Conservation (phyloP, 2,329 filamentous ascomycete species). For the Blumeria hordei region DNA sequence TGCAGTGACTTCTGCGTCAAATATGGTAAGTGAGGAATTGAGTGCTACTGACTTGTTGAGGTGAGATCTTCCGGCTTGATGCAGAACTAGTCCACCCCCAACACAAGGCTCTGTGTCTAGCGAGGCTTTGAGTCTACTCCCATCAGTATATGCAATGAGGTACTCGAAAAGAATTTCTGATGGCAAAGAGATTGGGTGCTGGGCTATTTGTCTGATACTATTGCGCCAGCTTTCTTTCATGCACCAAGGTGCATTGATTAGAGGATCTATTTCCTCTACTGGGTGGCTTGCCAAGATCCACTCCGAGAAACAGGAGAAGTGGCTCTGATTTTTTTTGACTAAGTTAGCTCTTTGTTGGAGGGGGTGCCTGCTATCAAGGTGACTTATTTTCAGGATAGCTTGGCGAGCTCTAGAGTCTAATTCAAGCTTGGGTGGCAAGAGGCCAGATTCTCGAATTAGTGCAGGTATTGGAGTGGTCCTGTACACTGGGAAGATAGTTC, state of each 20-base stretch:
- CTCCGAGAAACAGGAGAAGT: not conserved
- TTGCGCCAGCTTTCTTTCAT: not conserved
- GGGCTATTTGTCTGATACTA: not conserved
- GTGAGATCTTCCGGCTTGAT: not conserved
- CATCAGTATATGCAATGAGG: not conserved
- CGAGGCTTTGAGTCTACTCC: not conserved
- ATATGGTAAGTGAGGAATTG: no score
- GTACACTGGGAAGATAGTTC: not conserved
- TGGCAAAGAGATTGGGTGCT: not conserved
- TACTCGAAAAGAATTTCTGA: not conserved
- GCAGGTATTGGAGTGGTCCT: not conserved
- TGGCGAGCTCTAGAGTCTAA: not conserved
- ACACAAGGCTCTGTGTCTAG: not conserved
- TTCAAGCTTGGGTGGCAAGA: not conserved
- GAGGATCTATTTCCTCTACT: not conserved
- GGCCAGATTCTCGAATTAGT: no score
- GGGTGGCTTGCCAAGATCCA: not conserved
- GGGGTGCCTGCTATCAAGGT: not conserved
- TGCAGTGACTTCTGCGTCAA: no score
- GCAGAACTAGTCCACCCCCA: not conserved
- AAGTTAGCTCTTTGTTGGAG: not conserved
- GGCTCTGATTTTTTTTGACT: not conserved
- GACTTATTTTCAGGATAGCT: not conserved
- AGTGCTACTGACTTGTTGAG: not conserved
- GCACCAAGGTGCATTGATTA: not conserved